Evolutionary conservation across 73 alveolate genomes (phyloP).

Genomic region (Paramecium caudatum): DNA sequence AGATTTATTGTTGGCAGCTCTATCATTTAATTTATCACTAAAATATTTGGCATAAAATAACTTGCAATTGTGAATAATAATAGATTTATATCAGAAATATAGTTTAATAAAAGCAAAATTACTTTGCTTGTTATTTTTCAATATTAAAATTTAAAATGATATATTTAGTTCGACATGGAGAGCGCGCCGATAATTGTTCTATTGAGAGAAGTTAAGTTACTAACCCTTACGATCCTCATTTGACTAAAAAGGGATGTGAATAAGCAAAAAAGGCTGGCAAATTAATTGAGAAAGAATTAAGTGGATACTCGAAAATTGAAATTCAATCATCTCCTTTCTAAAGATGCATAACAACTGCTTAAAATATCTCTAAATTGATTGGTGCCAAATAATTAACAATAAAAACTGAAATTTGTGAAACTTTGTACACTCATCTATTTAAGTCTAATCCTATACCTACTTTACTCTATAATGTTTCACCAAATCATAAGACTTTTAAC

Average conservation of each 20-base stretch:
- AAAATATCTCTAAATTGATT: background rate
- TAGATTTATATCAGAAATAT: background rate
- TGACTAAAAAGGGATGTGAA: slow-evolving; percentile 25
- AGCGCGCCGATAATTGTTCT: slow-evolving; percentile 32
- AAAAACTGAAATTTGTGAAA: slow-evolving; percentile 58
- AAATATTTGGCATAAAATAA: slow-evolving; percentile 23
- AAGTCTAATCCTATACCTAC: background rate
- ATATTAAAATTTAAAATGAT: slow-evolving; percentile 25
- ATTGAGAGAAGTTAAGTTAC: background rate
- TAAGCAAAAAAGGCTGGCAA: slow-evolving; percentile 45
- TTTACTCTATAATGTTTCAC: background rate
- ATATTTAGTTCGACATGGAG: slow-evolving; percentile 60
- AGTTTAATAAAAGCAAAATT: too few relatives aligned
- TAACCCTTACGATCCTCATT: slow-evolving; percentile 48
- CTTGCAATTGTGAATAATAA: background rate
- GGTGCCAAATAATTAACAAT: background rate
- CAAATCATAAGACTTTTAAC: background rate
- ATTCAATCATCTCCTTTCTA: slow-evolving; percentile 39
- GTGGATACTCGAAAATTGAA: background rate
- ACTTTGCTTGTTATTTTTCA: too few relatives aligned
- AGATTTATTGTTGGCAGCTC: background rate
- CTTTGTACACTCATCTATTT: slow-evolving; percentile 6
- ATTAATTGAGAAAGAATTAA: background rate
- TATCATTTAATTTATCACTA: slow-evolving; percentile 47
- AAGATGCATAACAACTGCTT: slow-evolving; percentile 35